Evolutionary conservation across 768 basidiomycete genomes (phyloP).

Genomic region (Amanita subjunquillea): DNA sequence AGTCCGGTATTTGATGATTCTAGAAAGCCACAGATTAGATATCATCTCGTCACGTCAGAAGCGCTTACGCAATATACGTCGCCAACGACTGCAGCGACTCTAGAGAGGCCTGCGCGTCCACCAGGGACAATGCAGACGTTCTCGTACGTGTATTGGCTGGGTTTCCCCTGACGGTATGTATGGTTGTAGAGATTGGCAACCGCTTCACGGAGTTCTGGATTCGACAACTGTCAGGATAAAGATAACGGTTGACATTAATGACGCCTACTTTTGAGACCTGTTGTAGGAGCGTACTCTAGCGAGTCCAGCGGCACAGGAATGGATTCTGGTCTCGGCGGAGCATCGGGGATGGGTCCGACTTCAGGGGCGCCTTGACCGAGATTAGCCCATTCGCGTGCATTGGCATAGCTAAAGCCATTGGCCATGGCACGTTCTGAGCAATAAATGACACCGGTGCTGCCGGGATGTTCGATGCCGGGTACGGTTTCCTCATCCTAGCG

Average conservation of each 20-base stretch:
- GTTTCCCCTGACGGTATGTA: conserved; percentile 74
- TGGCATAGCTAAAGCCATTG: conserved; percentile 80
- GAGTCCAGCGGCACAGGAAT: conserved; percentile 63
- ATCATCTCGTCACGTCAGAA: not conserved
- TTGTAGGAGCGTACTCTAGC: conserved; percentile 87
- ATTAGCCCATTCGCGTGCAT: conserved; percentile 77
- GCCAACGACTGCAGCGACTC: conserved; percentile 85
- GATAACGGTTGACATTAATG: not conserved
- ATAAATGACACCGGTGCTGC: conserved; percentile 60
- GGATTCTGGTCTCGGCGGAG: conserved; percentile 51
- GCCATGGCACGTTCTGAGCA: conserved; percentile 93
- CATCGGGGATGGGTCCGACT: conserved; percentile 75
- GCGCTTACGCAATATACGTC: conserved; percentile 70
- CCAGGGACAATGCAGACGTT: conserved; percentile 95
- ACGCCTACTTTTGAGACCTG: conserved; percentile 68
- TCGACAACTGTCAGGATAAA: not conserved
- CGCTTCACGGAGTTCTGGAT: conserved; percentile 68
- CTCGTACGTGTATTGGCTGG: conserved; percentile 81
- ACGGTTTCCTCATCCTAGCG: conserved; percentile 78
- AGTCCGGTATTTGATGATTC: conserved; percentile 89
- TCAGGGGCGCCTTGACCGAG: conserved; percentile 91
- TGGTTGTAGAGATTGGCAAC: conserved; percentile 87
- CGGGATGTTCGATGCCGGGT: conserved; percentile 77
- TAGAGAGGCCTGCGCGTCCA: conserved; percentile 81
- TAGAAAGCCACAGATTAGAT: conserved; percentile 17